These are phyloP conservation scores for Phytophthora nicotianae DNA, from an alignment of 352 stramenopile species.

Conservation along the genomic window DNA sequence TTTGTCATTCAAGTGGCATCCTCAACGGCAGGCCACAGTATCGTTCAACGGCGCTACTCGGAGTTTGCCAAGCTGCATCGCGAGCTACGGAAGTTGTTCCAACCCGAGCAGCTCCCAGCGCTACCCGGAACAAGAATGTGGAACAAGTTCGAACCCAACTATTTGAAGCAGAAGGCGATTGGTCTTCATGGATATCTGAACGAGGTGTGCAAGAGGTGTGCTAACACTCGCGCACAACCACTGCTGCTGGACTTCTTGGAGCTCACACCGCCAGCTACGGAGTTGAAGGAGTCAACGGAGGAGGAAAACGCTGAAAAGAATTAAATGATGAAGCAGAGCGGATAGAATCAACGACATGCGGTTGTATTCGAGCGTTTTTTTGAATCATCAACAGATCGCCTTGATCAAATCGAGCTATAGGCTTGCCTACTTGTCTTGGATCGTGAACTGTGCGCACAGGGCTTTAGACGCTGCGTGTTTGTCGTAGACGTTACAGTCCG, in stretches of 20 bases:
- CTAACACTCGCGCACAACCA: slow-evolving; percentile 68
- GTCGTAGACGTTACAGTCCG: slow-evolving; percentile 73
- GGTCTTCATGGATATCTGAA: slow-evolving; percentile 73
- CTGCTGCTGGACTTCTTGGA: slow-evolving; percentile 74
- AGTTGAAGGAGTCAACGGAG: slow-evolving; percentile 10
- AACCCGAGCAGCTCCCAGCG: slow-evolving; percentile 73
- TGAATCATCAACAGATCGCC: slow-evolving; percentile 14
- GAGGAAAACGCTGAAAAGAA: slow-evolving; percentile 15
- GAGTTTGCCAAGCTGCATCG: slow-evolving; percentile 80
- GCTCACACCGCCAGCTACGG: slow-evolving; percentile 32
- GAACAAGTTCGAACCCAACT: slow-evolving; percentile 84
- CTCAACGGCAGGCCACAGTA: slow-evolving; percentile 56
- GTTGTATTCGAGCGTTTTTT: slow-evolving; percentile 19
- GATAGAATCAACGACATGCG: slow-evolving; percentile 20
- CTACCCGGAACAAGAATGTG: slow-evolving; percentile 80
- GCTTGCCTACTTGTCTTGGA: slow-evolving; percentile 32
- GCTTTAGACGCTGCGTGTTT: slow-evolving; percentile 28
- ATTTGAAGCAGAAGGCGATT: slow-evolving; percentile 82
- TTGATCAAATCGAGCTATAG: slow-evolving; percentile 7
- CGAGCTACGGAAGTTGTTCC: slow-evolving; percentile 77
- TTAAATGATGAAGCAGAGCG: slow-evolving; percentile 5
- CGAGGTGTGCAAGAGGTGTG: slow-evolving; percentile 75
- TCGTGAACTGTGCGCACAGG: slow-evolving; percentile 57
- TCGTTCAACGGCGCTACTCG: slow-evolving; percentile 84
- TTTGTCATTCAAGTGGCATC: slow-evolving; percentile 85